Evolutionary conservation across 2,329 filamentous ascomycete genomes (phyloP).

Genomic region (Dactylellina haptotyla): DNA sequence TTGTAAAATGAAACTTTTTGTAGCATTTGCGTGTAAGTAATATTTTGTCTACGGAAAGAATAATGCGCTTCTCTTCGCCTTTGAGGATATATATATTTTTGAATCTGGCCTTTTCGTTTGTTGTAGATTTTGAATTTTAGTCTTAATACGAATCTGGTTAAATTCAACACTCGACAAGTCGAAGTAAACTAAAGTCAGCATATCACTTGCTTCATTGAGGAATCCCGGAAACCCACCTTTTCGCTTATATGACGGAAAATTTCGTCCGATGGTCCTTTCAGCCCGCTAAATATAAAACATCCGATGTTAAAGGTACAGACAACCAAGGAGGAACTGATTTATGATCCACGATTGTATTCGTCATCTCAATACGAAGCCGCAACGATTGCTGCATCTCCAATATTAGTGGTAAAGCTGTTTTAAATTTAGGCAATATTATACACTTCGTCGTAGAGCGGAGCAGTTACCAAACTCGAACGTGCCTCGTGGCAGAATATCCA

Average conservation of each 20-base stretch:
- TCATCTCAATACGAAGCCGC: background rate
- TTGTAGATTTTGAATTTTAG: too few relatives aligned
- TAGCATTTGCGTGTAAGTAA: too few relatives aligned
- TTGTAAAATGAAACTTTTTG: too few relatives aligned
- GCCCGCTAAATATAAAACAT: slow-evolving; percentile 43
- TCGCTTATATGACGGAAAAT: slow-evolving; percentile 46
- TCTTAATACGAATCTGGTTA: too few relatives aligned
- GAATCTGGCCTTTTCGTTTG: too few relatives aligned
- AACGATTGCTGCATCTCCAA: background rate
- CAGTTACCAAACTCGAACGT: slow-evolving; percentile 26
- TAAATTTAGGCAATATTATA: slow-evolving; percentile 43
- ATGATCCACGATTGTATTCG: slow-evolving; percentile 35
- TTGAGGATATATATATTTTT: too few relatives aligned
- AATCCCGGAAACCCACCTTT: background rate
- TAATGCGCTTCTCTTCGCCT: too few relatives aligned
- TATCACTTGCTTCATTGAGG: slow-evolving; percentile 1
- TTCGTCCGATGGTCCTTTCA: slow-evolving; percentile 49
- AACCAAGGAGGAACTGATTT: background rate
- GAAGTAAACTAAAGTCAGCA: too few relatives aligned
- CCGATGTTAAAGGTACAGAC: slow-evolving; percentile 2
- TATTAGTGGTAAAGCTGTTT: slow-evolving; percentile 9
- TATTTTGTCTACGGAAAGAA: too few relatives aligned
- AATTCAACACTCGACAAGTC: too few relatives aligned
- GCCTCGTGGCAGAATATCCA: slow-evolving; percentile 37
- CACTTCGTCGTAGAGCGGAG: slow-evolving; percentile 8